These are phyloP conservation scores for Aaosphaeria arxii DNA, from an alignment of 2,329 filamentous ascomycete genomes.

Conservation along the genomic window DNA sequence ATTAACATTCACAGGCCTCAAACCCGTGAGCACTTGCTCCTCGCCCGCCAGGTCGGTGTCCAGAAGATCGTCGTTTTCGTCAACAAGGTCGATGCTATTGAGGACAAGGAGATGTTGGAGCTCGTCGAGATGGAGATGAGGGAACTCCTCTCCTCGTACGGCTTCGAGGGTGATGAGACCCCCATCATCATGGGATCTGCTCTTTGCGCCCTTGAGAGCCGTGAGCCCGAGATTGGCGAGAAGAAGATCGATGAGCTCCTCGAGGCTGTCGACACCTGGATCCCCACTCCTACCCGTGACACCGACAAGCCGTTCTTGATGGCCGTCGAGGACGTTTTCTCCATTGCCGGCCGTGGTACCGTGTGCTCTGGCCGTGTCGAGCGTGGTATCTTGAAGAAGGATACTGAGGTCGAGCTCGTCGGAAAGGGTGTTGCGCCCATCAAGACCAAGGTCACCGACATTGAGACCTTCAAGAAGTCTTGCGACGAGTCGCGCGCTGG, in stretches of 20 bases:
- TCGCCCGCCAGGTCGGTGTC: conserved; percentile 96
- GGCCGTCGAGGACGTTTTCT: conserved; percentile 75
- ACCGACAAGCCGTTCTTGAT: conserved; percentile 99
- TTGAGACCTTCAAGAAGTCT: conserved; percentile 99
- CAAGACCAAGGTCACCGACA: conserved; percentile 99
- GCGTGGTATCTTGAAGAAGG: conserved; percentile 90
- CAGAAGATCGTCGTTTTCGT: conserved; percentile 98
- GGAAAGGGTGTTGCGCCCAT: conserved; percentile 78
- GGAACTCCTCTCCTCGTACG: conserved; percentile 87
- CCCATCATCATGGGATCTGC: conserved; percentile 97
- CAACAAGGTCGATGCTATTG: conserved; percentile 97
- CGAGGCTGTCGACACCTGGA: conserved; percentile 88
- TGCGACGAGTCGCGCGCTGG: conserved; percentile 94
- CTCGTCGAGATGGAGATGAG: conserved; percentile 99
- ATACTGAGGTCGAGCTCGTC: conserved; percentile 90
- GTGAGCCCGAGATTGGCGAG: conserved; percentile 80
- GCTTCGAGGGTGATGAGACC: conserved; percentile 97
- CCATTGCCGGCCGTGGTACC: conserved; percentile 78
- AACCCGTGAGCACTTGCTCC: conserved; percentile 95
- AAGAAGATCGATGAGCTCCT: conserved; percentile 90
- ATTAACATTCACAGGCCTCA: conserved; percentile 61
- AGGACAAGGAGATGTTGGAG: conserved; percentile 99
- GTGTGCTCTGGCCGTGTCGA: conserved; percentile 96
- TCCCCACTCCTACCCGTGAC: conserved; percentile 90
- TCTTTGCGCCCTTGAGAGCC: conserved; percentile 86